Percentiles rank a stretch among this genome's conserved stretches.
phyloP scores from a whole-genome alignment of 2,329 filamentous ascomycete species.

The Aspergillus luchuensis region DNA sequence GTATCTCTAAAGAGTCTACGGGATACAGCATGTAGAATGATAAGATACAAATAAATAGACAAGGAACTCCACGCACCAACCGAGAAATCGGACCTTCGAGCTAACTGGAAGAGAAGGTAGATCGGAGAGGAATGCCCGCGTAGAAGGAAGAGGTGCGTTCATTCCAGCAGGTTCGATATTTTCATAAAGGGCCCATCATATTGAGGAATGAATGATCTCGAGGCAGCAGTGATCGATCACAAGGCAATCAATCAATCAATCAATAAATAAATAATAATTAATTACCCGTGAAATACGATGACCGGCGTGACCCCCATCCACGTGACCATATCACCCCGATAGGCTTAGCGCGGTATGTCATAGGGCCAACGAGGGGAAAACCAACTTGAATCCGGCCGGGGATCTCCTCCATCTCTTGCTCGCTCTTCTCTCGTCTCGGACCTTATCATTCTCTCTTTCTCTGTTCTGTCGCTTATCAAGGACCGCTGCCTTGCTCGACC shows the following conservation, averaged over 20 bases:
- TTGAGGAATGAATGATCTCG: not conserved
- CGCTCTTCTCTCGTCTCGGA: not conserved
- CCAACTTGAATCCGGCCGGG: not conserved
- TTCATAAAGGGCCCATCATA: too few species aligned
- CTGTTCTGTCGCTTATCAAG: not conserved
- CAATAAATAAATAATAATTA: not conserved
- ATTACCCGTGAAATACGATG: not conserved
- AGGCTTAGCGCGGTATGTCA: slow-evolving; percentile 41
- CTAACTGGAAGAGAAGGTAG: slow-evolving; percentile 56
- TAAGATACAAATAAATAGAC: not conserved
- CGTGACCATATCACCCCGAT: slow-evolving; percentile 36
- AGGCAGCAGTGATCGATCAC: not conserved
- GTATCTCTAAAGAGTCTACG: not conserved
- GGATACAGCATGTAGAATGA: not conserved
- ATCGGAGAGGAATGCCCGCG: slow-evolving; percentile 65
- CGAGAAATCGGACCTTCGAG: slow-evolving; percentile 88
- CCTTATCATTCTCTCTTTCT: not conserved
- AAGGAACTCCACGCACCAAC: slow-evolving; percentile 66
- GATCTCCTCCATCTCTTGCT: slow-evolving; percentile 1
- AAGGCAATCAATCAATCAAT: not conserved
- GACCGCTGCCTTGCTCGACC: not conserved
- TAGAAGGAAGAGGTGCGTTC: slow-evolving; percentile 64
- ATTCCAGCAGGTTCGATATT: slow-evolving; percentile 21
- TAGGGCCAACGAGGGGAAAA: slow-evolving; percentile 38
- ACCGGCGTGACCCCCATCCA: slow-evolving; percentile 19